Percentiles rank a stretch among this genome's conserved stretches.
phyloP scores from a whole-genome alignment of 2,329 filamentous ascomycete genomes.

The Plenodomus tracheiphilus region DNA sequence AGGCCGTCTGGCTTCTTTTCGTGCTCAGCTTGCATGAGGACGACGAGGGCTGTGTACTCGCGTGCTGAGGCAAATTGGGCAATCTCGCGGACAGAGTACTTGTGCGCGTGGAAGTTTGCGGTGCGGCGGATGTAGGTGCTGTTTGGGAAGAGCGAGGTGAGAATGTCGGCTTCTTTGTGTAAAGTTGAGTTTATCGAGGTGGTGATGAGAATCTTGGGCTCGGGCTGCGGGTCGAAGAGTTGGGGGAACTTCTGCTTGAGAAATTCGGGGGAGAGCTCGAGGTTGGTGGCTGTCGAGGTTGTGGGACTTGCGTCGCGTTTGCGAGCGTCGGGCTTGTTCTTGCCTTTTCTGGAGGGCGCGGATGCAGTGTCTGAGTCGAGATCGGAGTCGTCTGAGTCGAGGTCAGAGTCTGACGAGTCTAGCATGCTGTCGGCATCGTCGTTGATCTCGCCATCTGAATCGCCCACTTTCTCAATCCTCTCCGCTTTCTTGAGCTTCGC shows the following conservation, averaged over 20 bases:
- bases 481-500: slow-evolving; percentile 35
- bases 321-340: slow-evolving; percentile 32
- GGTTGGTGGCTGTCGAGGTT: slow-evolving; percentile 61
- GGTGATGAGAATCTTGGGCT: slow-evolving; percentile 88
- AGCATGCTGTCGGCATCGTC: slow-evolving; percentile 71
- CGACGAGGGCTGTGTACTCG: slow-evolving; percentile 79
- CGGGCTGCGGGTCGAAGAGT: slow-evolving; percentile 59
- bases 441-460: slow-evolving; percentile 19
- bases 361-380: slow-evolving; percentile 54
- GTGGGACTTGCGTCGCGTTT: slow-evolving; percentile 58
- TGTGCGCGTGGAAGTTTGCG: slow-evolving; percentile 80
- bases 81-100: slow-evolving; percentile 92
- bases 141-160: slow-evolving; percentile 82
- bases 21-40: slow-evolving; percentile 77
- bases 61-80: slow-evolving; percentile 80
- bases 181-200: slow-evolving; percentile 87
- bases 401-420: slow-evolving; percentile 51
- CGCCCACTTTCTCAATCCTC: slow-evolving; percentile 23
- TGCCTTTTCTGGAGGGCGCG: slow-evolving; percentile 44
- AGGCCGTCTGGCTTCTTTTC: slow-evolving; percentile 81
- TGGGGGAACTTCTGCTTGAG: slow-evolving; percentile 63
- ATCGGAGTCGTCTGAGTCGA: slow-evolving; percentile 55
- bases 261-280: slow-evolving; percentile 63
- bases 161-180: slow-evolving; percentile 77
- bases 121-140: slow-evolving; percentile 81